phyloP scores from a whole-genome alignment of 2,329 filamentous ascomycete species.

The Pseudogymnoascus sp. region DNA sequence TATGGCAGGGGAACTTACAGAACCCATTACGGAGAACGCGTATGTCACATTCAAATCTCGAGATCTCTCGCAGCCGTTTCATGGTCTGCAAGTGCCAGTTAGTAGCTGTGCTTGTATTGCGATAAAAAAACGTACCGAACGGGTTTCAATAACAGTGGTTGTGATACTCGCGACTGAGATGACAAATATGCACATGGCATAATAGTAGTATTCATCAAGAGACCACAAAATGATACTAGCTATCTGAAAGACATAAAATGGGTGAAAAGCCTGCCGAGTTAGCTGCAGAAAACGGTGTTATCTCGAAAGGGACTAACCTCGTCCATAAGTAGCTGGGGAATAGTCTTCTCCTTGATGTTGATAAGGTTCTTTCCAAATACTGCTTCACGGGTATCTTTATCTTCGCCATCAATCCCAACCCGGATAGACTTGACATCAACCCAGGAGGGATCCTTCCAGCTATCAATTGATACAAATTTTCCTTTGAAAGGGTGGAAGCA shows the following conservation, averaged over 20 bases:
- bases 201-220: slow-evolving; percentile 94
- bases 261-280: slow-evolving; percentile 67
- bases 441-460: slow-evolving; percentile 94
- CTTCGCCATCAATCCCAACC: slow-evolving; percentile 76
- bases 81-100: slow-evolving; percentile 54
- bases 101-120: slow-evolving; percentile 15
- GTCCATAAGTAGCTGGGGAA: slow-evolving; percentile 75
- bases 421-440: slow-evolving; percentile 67
- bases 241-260: slow-evolving; percentile 97
- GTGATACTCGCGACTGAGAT: slow-evolving; percentile 91
- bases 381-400: slow-evolving; percentile 71
- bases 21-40: slow-evolving; percentile 90
- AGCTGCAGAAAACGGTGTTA: slow-evolving; percentile 17
- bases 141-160: slow-evolving; percentile 83
- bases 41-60: slow-evolving; percentile 89
- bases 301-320: slow-evolving; percentile 48
- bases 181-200: slow-evolving; percentile 86
- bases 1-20: slow-evolving; percentile 46
- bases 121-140: slow-evolving; percentile 48
- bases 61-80: slow-evolving; percentile 82
- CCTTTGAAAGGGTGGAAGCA: slow-evolving; percentile 85
- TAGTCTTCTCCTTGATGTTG: slow-evolving; percentile 84
- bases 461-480: slow-evolving; percentile 76
- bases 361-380: slow-evolving; percentile 90
- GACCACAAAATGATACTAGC: slow-evolving; percentile 94